Conservation (phyloP, 768 basidiomycete species). For the Lactarius tabidus region DNA sequence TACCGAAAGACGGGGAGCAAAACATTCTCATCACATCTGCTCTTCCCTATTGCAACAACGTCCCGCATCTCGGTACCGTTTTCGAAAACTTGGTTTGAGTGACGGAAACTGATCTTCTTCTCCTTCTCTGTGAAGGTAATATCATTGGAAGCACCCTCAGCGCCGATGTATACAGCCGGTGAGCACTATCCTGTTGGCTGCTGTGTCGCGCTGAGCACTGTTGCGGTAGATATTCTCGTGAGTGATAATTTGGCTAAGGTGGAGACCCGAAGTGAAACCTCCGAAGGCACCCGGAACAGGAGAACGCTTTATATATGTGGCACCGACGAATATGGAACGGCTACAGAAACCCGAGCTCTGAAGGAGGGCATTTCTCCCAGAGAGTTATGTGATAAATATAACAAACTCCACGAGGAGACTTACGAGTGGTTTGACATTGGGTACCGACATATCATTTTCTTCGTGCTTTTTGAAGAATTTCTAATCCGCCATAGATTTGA, state of each 20-base stretch:
- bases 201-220: constrained; percentile 6
- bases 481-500: constrained; percentile 64
- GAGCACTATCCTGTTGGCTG: constrained; percentile 33
- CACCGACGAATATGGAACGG: constrained; percentile 99
- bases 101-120: neutral
- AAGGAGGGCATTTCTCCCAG: constrained; percentile 79
- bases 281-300: constrained; percentile 67
- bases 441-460: constrained; percentile 39
- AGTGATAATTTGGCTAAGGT: constrained; percentile 27
- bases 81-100: constrained; percentile 14
- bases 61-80: constrained; percentile 82
- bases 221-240: constrained; percentile 55
- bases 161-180: constrained; percentile 96
- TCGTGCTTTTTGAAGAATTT: neutral
- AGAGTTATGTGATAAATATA: constrained; percentile 87
- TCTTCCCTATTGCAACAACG: constrained; percentile 94
- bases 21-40: constrained; percentile 95
- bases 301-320: constrained; percentile 94
- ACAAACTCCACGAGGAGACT: constrained; percentile 82
- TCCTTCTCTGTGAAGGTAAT: constrained; percentile 49
- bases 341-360: constrained; percentile 94
- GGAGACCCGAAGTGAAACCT: constrained; percentile 15
- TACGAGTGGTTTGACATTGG: constrained; percentile 98
- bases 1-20: constrained; percentile 80
- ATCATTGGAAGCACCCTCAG: constrained; percentile 95